Percentiles rank a stretch among this genome's conserved stretches.
Evolutionary conservation across 352 stramenopile species (phyloP).

Genomic region (Globisporangium splendens): DNA sequence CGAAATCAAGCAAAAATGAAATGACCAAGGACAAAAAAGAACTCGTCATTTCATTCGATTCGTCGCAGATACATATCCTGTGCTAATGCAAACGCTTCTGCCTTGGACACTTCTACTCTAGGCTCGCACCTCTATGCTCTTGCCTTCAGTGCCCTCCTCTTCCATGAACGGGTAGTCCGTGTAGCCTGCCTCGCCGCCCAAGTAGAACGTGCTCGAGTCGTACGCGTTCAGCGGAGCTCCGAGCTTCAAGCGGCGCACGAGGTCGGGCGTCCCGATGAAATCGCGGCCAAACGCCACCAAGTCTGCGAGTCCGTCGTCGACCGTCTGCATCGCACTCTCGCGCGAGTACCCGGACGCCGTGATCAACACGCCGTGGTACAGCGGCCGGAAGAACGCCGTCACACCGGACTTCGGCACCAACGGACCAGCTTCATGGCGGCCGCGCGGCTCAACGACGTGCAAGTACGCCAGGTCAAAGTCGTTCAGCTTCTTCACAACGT

Average conservation of each 20-base stretch:
- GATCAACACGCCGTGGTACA: slow-evolving; percentile 30
- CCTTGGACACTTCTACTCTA: too few species aligned
- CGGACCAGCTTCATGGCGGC: slow-evolving; percentile 21
- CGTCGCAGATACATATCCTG: too few species aligned
- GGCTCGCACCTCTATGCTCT: too few species aligned
- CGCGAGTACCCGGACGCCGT: neutral
- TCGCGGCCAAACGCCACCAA: slow-evolving; percentile 36
- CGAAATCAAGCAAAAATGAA: too few species aligned
- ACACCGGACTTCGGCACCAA: slow-evolving; percentile 30
- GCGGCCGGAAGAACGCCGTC: slow-evolving; percentile 28
- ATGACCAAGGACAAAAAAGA: too few species aligned
- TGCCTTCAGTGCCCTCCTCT: neutral
- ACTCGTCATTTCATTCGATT: too few species aligned
- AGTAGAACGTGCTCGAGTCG: slow-evolving; percentile 19
- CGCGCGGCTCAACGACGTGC: slow-evolving; percentile 46
- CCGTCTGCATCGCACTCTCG: slow-evolving; percentile 24
- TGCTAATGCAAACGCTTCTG: too few species aligned
- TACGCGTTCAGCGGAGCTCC: slow-evolving; percentile 22
- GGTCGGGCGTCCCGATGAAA: slow-evolving; percentile 53
- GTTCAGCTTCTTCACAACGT: slow-evolving; percentile 30
- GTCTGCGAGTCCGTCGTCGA: slow-evolving; percentile 26
- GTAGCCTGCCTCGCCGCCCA: slow-evolving; percentile 3
- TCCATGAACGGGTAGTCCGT: slow-evolving; percentile 13
- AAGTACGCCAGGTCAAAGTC: slow-evolving; percentile 40
- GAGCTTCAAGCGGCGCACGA: slow-evolving; percentile 30